Evolutionary conservation across 75 land plant species (phyloP).

Genomic region (Picea glauca): DNA sequence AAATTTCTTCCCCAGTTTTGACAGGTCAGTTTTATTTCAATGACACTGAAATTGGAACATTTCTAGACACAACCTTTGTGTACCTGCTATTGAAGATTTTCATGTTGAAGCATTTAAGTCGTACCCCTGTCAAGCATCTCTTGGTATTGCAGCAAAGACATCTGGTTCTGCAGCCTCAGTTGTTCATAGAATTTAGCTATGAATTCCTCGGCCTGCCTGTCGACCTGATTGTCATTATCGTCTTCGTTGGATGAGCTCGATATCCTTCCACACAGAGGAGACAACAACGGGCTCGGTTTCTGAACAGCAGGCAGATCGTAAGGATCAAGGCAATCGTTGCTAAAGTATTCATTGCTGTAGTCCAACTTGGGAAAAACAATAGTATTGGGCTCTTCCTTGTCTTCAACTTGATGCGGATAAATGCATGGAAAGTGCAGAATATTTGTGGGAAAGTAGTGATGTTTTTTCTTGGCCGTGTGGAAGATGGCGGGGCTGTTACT

Average conservation of each 20-base stretch:
- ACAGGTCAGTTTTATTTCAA: no score
- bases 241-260: neutral
- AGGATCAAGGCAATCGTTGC: neutral
- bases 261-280: neutral
- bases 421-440: conserved; percentile 16
- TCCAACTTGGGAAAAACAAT: neutral
- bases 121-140: conserved; percentile 16
- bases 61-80: no score
- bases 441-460: conserved; percentile 6
- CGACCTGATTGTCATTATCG: conserved; percentile 28
- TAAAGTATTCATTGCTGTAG: neutral
- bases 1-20: no score
- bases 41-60: no score
- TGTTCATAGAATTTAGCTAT: conserved; percentile 55
- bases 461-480: conserved; percentile 12
- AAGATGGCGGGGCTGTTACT: conserved; percentile 32
- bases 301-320: neutral
- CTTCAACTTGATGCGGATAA: conserved; percentile 11
- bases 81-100: no score
- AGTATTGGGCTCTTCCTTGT: neutral
- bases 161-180: conserved; percentile 25
- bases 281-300: conserved; percentile 8
- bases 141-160: neutral
- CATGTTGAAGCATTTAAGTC: neutral
- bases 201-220: conserved; percentile 53